Percentiles rank a stretch among this genome's conserved stretches.
Evolutionary conservation across 2,329 filamentous ascomycete genomes (phyloP).

Genomic region (Bertia moriformis): DNA sequence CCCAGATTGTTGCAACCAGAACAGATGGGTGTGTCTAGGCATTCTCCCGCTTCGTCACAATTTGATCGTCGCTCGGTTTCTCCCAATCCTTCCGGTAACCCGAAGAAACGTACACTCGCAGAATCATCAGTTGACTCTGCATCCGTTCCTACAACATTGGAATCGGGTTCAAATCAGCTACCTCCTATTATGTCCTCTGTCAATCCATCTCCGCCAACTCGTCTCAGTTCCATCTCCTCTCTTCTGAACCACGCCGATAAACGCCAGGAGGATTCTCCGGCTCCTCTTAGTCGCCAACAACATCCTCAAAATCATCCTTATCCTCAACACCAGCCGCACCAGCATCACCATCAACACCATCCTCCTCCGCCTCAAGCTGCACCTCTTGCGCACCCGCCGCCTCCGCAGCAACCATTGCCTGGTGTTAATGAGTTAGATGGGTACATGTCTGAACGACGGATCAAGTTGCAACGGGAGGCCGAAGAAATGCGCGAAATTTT

Average conservation of each 20-base stretch:
- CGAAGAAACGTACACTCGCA: neutral
- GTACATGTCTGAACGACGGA: slow-evolving; percentile 44
- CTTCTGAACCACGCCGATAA: neutral
- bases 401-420: slow-evolving; percentile 9
- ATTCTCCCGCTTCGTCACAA: neutral
- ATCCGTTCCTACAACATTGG: neutral
- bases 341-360: slow-evolving; percentile 4
- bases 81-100: neutral
- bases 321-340: slow-evolving; percentile 8
- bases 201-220: neutral
- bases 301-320: slow-evolving; percentile 9
- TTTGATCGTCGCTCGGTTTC: neutral
- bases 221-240: slow-evolving; percentile 1
- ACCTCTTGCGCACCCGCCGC: slow-evolving; percentile 9
- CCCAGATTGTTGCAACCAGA: neutral
- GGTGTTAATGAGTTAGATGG: slow-evolving; percentile 29
- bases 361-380: slow-evolving; percentile 10
- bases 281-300: neutral
- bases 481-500: slow-evolving; percentile 63
- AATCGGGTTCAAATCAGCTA: neutral
- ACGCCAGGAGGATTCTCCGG: neutral
- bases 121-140: neutral
- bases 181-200: neutral
- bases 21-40: neutral
- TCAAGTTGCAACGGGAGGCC: slow-evolving; percentile 56